Percentiles rank a stretch among this genome's conserved stretches.
Conservation (phyloP, 2,329 filamentous ascomycete genomes). For the Trichoderma sp. region DNA sequence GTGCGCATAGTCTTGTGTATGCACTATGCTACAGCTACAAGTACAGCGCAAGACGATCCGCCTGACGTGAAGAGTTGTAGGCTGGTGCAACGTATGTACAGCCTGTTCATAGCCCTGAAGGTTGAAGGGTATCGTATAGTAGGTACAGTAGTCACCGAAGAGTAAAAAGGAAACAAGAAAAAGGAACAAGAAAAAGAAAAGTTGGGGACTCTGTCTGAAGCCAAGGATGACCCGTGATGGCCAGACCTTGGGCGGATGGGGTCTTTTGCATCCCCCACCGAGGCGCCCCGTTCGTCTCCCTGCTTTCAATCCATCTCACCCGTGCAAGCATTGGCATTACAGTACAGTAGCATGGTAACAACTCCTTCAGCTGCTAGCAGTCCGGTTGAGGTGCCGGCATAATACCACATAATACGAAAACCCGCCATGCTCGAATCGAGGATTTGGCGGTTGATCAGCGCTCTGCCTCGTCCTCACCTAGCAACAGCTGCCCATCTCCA, state of each 20-base stretch:
- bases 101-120: not conserved
- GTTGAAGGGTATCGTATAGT: not conserved
- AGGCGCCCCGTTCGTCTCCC: not conserved
- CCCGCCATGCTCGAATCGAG: not conserved
- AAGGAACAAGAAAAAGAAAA: not conserved
- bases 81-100: not conserved
- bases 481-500: conserved; percentile 11
- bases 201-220: not conserved
- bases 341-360: not conserved
- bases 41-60: not conserved
- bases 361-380: not conserved
- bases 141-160: not conserved
- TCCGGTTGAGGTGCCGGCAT: not conserved
- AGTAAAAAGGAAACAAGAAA: not conserved
- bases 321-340: not conserved
- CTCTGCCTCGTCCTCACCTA: not conserved
- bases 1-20: not conserved
- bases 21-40: not conserved
- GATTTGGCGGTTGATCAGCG: conserved; percentile 4
- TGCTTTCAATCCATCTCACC: not conserved
- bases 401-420: not conserved
- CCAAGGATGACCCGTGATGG: not conserved
- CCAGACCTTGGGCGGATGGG: not conserved
- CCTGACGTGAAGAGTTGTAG: not conserved
- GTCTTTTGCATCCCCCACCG: conserved; percentile 8